Base-by-base conservation (phyloP, 495 filamentous ascomycete species). In the Durotheca rogersii region DNA sequence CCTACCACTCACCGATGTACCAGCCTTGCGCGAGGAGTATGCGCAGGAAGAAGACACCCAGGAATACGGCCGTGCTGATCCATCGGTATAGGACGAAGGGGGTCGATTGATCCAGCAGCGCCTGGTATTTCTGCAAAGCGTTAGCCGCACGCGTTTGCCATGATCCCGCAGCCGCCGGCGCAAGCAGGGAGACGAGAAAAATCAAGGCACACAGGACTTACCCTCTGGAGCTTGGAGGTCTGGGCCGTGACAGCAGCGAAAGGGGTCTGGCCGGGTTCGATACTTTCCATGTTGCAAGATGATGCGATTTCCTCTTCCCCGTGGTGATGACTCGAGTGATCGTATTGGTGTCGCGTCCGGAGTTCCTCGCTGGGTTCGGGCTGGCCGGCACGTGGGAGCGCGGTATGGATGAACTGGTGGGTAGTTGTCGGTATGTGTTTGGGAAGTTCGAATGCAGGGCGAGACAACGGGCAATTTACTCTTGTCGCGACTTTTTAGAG, bases 1-100 rank as follows among this genome's bases (percentile, higher is more conserved):
- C n/a, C n/a, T n/a, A n/a, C n/a, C n/a, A n/a, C 84, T 53, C 78
- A 97, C 92, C 91, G 47, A 98, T 96, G 62, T 98, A 98, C 93
- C 93, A 98, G 65, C 93, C 93, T 74, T 96, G 90, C 38, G 90
- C 88, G 14, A 94, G 46, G 57, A 98, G 73, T 59, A 98, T 91
- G 57, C 93, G 83, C 50, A 92, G 64, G 67, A 91, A 89, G 80
- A 98, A 96, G 44, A 89, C 11, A 46, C 87, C 41, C 44, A 97
- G 80, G 18, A 87, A 76, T 7, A 81, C 80, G 16, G 60, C 85
- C 12, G 90, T 95, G 68, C 85, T 82, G 43, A 84, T 72, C 93
- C 93, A 98, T 72, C 93, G 82, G 69, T 96, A 95, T 42, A 82
- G 68, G 30, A 85, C 82, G 67, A 84, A 94, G 6, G 93, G 93